A percentile compares a stretch with the other conserved stretches of the same genome.
These are phyloP conservation scores for Teratosphaeria pseudoeucalypti DNA, from an alignment of 2,329 filamentous ascomycete genomes.

Conservation along the genomic window DNA sequence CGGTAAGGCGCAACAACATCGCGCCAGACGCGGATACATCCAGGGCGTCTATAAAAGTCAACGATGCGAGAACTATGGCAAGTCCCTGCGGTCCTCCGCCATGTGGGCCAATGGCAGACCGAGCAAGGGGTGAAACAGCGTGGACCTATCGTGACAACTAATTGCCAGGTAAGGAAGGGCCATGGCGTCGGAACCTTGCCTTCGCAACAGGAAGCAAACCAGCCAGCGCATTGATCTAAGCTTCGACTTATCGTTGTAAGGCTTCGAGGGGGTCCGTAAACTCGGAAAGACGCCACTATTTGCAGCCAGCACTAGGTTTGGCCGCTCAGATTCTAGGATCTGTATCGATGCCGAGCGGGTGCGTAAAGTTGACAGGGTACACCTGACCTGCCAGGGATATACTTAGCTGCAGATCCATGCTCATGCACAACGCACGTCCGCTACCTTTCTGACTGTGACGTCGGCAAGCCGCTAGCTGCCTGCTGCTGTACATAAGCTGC, in stretches of 20 bases:
- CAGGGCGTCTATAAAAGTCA: slow-evolving; percentile 7
- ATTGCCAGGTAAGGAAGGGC: slow-evolving; percentile 17
- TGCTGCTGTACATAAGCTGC: background rate
- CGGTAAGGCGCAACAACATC: slow-evolving; percentile 1
- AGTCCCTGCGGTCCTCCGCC: slow-evolving; percentile 13
- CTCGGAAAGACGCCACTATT: background rate
- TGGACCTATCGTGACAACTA: slow-evolving; percentile 17
- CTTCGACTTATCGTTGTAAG: background rate
- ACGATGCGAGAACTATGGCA: slow-evolving; percentile 16
- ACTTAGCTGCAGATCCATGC: slow-evolving; percentile 19
- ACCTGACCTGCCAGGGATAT: slow-evolving; percentile 5
- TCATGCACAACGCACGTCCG: slow-evolving; percentile 16
- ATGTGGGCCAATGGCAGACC: slow-evolving; percentile 16
- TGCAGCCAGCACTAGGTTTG: background rate
- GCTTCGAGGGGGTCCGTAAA: background rate
- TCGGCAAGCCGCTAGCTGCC: slow-evolving; percentile 12
- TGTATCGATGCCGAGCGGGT: background rate
- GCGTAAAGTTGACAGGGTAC: background rate
- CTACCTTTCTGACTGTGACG: slow-evolving; percentile 13
- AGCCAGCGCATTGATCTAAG: background rate
- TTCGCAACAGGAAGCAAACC: background rate
- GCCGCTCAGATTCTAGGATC: background rate
- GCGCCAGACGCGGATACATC: slow-evolving; percentile 19
- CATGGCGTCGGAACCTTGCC: slow-evolving; percentile 3
- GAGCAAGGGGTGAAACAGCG: slow-evolving; percentile 26